A percentile compares a stretch with the other conserved stretches of the same genome.
These are phyloP conservation scores for Cyberlindnera euphorbiiphila DNA, from an alignment of 805 yeast genomes.

Conservation along the genomic window DNA sequence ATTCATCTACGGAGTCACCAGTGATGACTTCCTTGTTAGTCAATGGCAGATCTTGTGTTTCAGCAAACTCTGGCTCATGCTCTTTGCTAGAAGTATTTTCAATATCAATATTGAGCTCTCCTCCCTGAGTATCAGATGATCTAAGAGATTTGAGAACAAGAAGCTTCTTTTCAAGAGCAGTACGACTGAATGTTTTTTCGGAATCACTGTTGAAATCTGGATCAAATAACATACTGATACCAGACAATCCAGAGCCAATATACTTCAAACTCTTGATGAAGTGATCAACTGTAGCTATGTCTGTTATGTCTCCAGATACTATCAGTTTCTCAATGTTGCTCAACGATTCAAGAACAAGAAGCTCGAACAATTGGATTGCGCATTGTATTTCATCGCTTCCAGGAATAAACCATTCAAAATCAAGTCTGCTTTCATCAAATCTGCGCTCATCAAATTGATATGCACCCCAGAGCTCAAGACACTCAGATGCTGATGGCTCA, in stretches of 20 bases:
- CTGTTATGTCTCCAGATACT: slow-evolving; percentile 22
- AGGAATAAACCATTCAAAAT: slow-evolving; percentile 78
- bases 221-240: slow-evolving; percentile 69
- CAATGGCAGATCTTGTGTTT: slow-evolving; percentile 3
- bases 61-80: slow-evolving; percentile 19
- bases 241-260: slow-evolving; percentile 60
- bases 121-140: slow-evolving; percentile 31
- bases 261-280: slow-evolving; percentile 53
- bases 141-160: slow-evolving; percentile 35
- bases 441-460: slow-evolving; percentile 54
- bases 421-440: slow-evolving; percentile 44
- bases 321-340: slow-evolving; percentile 37
- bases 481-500: slow-evolving; percentile 30
- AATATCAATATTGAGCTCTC: slow-evolving; percentile 36
- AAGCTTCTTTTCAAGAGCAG: slow-evolving; percentile 27
- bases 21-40: slow-evolving; percentile 27
- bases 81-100: slow-evolving; percentile 33
- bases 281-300: slow-evolving; percentile 43
- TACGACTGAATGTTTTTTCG: slow-evolving; percentile 9
- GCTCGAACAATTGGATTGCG: slow-evolving; percentile 57
- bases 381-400: slow-evolving; percentile 46
- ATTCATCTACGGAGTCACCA: slow-evolving; percentile 15
- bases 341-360: slow-evolving; percentile 42
- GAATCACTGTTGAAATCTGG: slow-evolving; percentile 48
- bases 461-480: slow-evolving; percentile 69